These are phyloP conservation scores for Phytophthora macrochlamydospora DNA, from an alignment of 352 stramenopile species.

Conservation along the genomic window DNA sequence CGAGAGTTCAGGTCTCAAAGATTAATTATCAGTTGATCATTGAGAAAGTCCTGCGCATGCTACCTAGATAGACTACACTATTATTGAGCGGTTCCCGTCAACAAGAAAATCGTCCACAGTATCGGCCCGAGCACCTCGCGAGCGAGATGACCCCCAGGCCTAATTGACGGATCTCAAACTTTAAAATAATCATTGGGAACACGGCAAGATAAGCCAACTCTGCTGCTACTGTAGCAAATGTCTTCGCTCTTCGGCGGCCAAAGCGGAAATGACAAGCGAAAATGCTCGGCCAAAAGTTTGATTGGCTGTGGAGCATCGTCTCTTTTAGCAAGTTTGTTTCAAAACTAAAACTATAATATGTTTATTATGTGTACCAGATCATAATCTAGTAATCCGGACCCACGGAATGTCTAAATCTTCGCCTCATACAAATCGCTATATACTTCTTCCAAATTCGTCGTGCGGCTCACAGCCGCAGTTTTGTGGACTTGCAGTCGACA, in stretches of 20 bases:
- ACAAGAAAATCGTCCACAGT: constrained; percentile 76
- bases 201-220: not conserved
- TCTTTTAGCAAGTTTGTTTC: constrained; percentile 5
- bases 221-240: not conserved
- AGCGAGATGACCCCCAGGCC: constrained; percentile 33
- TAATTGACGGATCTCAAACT: constrained; percentile 88
- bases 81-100: constrained; percentile 48
- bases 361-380: not conserved
- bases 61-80: not conserved
- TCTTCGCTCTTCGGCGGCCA: not conserved
- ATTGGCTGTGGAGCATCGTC: constrained; percentile 2
- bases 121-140: constrained; percentile 40
- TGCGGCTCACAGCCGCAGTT: constrained; percentile 19
- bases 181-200: constrained; percentile 81
- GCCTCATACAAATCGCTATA: constrained; percentile 11
- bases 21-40: constrained; percentile 89
- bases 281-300: not conserved
- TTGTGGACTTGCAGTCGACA: constrained; percentile 2
- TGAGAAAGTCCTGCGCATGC: constrained; percentile 33
- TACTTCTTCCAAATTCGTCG: constrained; percentile 4
- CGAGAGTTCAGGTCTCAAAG: constrained; percentile 81
- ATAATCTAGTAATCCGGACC: constrained; percentile 9
- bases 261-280: constrained; percentile 14
- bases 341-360: constrained; percentile 6
- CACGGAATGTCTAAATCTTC: constrained; percentile 28